These are phyloP conservation scores for Fonsecaea multimorphosa DNA, from an alignment of 2,329 filamentous ascomycete species.

Conservation along the genomic window DNA sequence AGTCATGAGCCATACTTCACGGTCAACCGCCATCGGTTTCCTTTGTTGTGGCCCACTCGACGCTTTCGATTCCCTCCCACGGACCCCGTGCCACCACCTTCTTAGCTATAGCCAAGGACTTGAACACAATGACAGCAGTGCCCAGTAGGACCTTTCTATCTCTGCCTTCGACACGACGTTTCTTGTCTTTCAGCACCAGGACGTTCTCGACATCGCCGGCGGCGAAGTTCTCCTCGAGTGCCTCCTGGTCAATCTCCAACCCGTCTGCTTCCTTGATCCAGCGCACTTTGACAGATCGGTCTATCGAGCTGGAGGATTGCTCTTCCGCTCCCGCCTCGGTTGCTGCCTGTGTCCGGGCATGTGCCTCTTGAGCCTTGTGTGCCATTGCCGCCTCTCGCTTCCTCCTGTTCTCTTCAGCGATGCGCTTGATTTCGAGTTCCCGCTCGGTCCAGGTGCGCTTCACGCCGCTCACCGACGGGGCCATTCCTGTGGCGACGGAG, in stretches of 20 bases:
- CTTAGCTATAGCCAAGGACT: constrained; percentile 55
- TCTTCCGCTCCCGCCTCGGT: constrained; percentile 26
- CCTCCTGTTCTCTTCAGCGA: constrained; percentile 60
- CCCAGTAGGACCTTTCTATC: constrained; percentile 60
- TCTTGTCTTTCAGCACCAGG: constrained; percentile 62
- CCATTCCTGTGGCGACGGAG: constrained; percentile 43
- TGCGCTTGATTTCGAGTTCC: constrained; percentile 59
- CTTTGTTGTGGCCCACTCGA: constrained; percentile 61
- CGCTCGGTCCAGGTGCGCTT: constrained; percentile 63
- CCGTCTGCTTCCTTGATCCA: constrained; percentile 59
- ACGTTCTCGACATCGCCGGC: constrained; percentile 65
- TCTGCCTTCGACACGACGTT: constrained; percentile 54
- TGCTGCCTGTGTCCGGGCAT: constrained; percentile 44
- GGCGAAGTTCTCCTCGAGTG: constrained; percentile 56
- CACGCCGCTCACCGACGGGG: constrained; percentile 47
- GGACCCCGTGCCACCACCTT: constrained; percentile 43
- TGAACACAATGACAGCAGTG: constrained; percentile 62
- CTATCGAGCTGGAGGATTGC: constrained; percentile 45
- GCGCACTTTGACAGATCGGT: constrained; percentile 64
- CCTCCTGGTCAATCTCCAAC: constrained; percentile 55
- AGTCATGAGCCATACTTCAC: not conserved
- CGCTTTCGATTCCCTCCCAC: constrained; percentile 59
- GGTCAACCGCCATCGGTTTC: constrained; percentile 56
- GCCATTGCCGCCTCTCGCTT: constrained; percentile 54
- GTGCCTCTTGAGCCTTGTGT: constrained; percentile 52